These are phyloP conservation scores for Acer negundo DNA, from an alignment of 345 rosid genomes.

Conservation along the genomic window DNA sequence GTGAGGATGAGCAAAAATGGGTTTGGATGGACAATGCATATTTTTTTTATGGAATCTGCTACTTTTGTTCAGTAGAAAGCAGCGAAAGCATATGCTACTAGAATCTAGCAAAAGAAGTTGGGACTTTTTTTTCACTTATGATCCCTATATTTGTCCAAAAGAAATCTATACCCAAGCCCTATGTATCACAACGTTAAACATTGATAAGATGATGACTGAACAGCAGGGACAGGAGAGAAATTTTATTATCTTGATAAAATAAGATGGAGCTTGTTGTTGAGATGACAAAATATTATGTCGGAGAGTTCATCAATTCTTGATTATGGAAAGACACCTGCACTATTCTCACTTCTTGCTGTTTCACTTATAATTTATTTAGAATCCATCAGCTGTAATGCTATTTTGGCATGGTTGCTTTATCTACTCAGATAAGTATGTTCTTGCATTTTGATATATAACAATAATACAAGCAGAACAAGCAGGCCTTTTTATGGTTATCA, in stretches of 20 bases:
- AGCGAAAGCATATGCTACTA: not conserved
- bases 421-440: not conserved
- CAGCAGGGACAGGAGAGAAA: not conserved
- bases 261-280: not conserved
- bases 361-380: slow-evolving; percentile 3
- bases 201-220: not conserved
- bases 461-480: not conserved
- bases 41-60: not conserved
- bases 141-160: not conserved
- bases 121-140: not conserved
- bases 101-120: not conserved
- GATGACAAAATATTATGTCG: not conserved
- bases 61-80: not conserved
- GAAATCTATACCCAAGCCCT: not conserved
- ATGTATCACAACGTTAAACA: not conserved
- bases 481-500: slow-evolving; percentile 7
- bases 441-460: not conserved
- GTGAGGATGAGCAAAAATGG: not conserved
- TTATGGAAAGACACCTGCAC: not conserved
- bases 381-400: not conserved
- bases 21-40: not conserved
- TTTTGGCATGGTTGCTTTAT: not conserved
- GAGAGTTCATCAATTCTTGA: not conserved
- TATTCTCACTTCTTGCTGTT: not conserved
- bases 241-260: not conserved